These are phyloP conservation scores for Diaporthe sp. DNA, from an alignment of 2,329 filamentous ascomycete genomes.

Conservation along the genomic window DNA sequence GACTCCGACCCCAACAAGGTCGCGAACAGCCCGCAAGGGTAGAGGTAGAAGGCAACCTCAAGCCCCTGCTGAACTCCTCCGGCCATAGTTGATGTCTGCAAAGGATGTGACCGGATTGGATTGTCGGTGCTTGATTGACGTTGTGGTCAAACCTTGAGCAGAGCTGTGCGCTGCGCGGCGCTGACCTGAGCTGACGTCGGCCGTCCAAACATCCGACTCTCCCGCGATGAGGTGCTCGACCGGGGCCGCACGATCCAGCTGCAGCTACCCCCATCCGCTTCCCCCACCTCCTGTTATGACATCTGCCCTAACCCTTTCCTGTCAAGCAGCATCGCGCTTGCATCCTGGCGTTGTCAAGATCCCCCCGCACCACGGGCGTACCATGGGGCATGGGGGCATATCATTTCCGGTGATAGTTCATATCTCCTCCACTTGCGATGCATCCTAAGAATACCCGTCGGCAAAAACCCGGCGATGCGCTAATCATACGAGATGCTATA, in stretches of 20 bases:
- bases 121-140: neutral
- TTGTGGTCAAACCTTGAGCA: constrained; percentile 15
- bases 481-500: neutral
- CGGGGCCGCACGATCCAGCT: constrained; percentile 10
- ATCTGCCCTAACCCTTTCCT: neutral
- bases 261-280: neutral
- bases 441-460: constrained; percentile 16
- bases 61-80: constrained; percentile 51
- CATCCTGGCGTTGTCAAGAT: neutral
- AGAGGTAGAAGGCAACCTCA: constrained; percentile 57
- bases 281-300: neutral
- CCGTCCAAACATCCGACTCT: constrained; percentile 8
- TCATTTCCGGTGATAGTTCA: constrained; percentile 4
- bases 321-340: neutral
- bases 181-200: constrained; percentile 5
- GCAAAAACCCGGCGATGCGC: neutral
- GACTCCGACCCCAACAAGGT: constrained; percentile 55
- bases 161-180: neutral
- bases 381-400: neutral
- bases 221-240: constrained; percentile 15
- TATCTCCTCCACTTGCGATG: constrained; percentile 28
- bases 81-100: constrained; percentile 29
- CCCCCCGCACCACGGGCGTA: neutral
- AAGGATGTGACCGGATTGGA: neutral
- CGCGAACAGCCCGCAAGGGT: constrained; percentile 56